Evolutionary conservation across 1,284 basidiomycete species (phyloP).

Genomic region (Malassezia obtusa): DNA sequence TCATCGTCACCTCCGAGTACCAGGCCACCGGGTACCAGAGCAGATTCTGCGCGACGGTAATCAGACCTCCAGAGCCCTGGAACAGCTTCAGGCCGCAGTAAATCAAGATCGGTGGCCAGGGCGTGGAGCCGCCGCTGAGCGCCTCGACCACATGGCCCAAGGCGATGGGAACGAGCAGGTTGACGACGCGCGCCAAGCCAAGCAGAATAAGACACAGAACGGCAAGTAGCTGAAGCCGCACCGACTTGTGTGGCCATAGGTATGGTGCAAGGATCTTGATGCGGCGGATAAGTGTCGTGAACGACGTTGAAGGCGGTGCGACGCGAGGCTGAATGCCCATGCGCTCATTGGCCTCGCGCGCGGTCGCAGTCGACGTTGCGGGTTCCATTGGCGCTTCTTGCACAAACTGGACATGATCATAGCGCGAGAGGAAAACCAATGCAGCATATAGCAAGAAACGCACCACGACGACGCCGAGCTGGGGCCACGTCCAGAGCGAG

Average conservation of each 20-base stretch:
- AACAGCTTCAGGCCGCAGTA: slow-evolving; percentile 49
- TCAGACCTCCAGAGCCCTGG: slow-evolving; percentile 49
- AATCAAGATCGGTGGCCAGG: slow-evolving; percentile 32
- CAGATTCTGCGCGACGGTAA: slow-evolving; percentile 34
- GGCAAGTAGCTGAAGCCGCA: slow-evolving; percentile 62
- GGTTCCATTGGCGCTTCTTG: slow-evolving; percentile 5
- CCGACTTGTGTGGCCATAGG: slow-evolving; percentile 66
- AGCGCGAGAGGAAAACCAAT: background rate
- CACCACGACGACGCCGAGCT: background rate
- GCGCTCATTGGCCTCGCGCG: slow-evolving; percentile 26
- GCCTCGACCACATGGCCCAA: slow-evolving; percentile 60
- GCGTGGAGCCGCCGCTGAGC: slow-evolving; percentile 29
- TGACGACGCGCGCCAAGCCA: slow-evolving; percentile 64
- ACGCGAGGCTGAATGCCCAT: slow-evolving; percentile 37
- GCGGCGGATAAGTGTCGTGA: slow-evolving; percentile 34
- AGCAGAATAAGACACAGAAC: slow-evolving; percentile 61
- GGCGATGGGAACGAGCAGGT: slow-evolving; percentile 62
- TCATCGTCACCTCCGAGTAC: slow-evolving; percentile 55
- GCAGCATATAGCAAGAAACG: background rate
- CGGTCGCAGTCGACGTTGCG: slow-evolving; percentile 19
- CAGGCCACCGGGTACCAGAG: slow-evolving; percentile 72
- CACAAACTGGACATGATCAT: background rate
- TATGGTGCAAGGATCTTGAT: slow-evolving; percentile 62
- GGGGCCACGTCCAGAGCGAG: slow-evolving; percentile 15
- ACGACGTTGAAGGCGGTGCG: slow-evolving; percentile 33